Percentiles rank a stretch among this genome's conserved stretches.
Evolutionary conservation across 2,329 filamentous ascomycete species (phyloP).

Genomic region (Mycocentrospora acerina): DNA sequence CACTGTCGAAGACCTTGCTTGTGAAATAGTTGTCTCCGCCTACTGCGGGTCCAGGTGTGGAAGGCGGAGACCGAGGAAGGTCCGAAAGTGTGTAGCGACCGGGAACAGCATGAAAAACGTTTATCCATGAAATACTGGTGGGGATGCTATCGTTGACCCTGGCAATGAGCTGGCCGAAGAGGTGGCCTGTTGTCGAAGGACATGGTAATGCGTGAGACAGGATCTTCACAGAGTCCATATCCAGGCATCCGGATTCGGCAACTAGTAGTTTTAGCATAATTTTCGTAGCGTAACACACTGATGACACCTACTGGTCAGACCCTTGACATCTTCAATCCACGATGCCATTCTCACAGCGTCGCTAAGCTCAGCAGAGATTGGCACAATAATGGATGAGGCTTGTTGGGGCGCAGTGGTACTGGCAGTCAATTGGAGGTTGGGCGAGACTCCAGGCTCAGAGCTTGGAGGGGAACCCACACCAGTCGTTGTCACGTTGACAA

Average conservation of each 20-base stretch:
- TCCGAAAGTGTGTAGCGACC: constrained; percentile 63
- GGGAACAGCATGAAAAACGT: constrained; percentile 64
- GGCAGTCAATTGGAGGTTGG: constrained; percentile 24
- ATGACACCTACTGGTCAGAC: constrained; percentile 34
- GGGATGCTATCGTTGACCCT: constrained; percentile 56
- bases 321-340: constrained; percentile 36
- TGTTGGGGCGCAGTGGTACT: constrained; percentile 23
- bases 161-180: constrained; percentile 58
- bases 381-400: constrained; percentile 26
- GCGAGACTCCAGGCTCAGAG: constrained; percentile 40
- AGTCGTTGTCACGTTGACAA: constrained; percentile 38
- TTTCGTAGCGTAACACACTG: background rate
- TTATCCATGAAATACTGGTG: constrained; percentile 60
- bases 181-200: constrained; percentile 51
- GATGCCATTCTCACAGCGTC: constrained; percentile 27
- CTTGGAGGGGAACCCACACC: constrained; percentile 44
- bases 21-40: constrained; percentile 64
- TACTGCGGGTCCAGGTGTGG: constrained; percentile 55
- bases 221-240: constrained; percentile 53
- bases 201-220: constrained; percentile 63
- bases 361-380: constrained; percentile 22
- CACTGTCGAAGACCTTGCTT: constrained; percentile 62
- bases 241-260: constrained; percentile 33
- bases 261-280: constrained; percentile 24
- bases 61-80: constrained; percentile 63